Base-by-base conservation (phyloP, 2,329 filamentous ascomycete species). In the Cladobotryum mycophilum region DNA sequence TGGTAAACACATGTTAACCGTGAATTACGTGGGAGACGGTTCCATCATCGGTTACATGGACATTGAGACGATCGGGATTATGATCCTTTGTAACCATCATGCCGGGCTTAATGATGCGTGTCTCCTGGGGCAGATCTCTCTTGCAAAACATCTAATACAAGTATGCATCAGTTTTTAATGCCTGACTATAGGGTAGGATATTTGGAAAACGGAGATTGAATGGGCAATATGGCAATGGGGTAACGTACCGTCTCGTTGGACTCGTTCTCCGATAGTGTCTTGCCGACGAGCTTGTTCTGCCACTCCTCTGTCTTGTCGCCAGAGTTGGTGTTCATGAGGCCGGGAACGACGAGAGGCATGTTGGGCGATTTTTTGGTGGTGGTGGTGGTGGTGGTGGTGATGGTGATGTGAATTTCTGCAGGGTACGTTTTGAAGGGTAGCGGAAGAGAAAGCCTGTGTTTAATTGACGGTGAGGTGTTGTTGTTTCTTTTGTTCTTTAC, bases 321-420 rank as follows among this genome's bases (percentile, higher is more conserved):
- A 30, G 25, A 30, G 38, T 71, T 66, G 54, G 68, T 69, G 55
- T 68, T 71, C 55, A 72, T 81, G 58, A 83, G 68, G 61, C 77
- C 79, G 49, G 81, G 80, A 15, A 82, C 75, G 59, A 85, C 74
- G 68, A 85, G 81, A 78, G 82, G 82, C 82, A 85, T 83, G 70
- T n/a, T 65, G 53, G 37, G 22, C 46, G 17, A 33, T 40, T 25
- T 43, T 36, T 9, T 7, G 36, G 34, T 34, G 9, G 22, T 41
- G n/a, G n/a, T n/a, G n/a, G n/a, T n/a, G n/a, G n/a, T n/a, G n/a
- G n/a, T n/a, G n/a, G n/a, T n/a, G n/a, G n/a, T n/a, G n/a, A n/a
- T 15, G 15, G 15, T 18, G 40, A n/a, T 20, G 20, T 20, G 20
- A 5, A 20, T 20, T 30, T 30, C 3, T 8, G 25, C 2, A 11